A percentile compares a stretch with the other conserved stretches of the same genome.
Conservation (phyloP, 805 yeast species). For the Candida qinlingensis region DNA sequence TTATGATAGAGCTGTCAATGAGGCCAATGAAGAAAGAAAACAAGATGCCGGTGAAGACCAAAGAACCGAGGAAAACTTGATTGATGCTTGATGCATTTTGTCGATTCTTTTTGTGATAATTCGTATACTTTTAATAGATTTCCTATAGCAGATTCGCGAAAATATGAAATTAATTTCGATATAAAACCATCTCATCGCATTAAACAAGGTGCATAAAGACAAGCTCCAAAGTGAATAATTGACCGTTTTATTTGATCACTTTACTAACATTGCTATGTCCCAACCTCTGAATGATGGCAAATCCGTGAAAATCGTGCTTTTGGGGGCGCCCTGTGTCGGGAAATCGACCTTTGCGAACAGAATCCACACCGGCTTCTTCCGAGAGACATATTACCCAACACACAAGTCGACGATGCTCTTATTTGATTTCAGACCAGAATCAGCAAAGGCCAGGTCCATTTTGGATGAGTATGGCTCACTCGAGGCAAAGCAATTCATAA, state of each 20-base stretch:
- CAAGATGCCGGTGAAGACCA: slow-evolving; percentile 37
- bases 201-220: too few species aligned
- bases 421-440: slow-evolving; percentile 46
- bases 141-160: neutral
- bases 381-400: slow-evolving; percentile 76
- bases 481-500: slow-evolving; percentile 32
- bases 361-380: slow-evolving; percentile 41
- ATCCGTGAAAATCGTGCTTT: slow-evolving; percentile 53
- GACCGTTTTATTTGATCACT: too few species aligned
- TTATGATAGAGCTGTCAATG: slow-evolving; percentile 62
- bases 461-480: slow-evolving; percentile 43
- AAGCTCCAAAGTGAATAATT: too few species aligned
- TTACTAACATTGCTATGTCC: too few species aligned
- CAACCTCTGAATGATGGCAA: slow-evolving; percentile 11
- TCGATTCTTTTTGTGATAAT: neutral
- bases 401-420: slow-evolving; percentile 53
- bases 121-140: neutral
- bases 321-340: slow-evolving; percentile 58
- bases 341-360: slow-evolving; percentile 53
- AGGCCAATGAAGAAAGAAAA: slow-evolving; percentile 51
- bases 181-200: too few species aligned
- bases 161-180: too few species aligned
- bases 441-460: slow-evolving; percentile 34
- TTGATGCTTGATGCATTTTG: slow-evolving; percentile 26
- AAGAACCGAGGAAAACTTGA: slow-evolving; percentile 29